phyloP scores from a whole-genome alignment of 805 yeast species.

The Ogataea thermomethanolica region DNA sequence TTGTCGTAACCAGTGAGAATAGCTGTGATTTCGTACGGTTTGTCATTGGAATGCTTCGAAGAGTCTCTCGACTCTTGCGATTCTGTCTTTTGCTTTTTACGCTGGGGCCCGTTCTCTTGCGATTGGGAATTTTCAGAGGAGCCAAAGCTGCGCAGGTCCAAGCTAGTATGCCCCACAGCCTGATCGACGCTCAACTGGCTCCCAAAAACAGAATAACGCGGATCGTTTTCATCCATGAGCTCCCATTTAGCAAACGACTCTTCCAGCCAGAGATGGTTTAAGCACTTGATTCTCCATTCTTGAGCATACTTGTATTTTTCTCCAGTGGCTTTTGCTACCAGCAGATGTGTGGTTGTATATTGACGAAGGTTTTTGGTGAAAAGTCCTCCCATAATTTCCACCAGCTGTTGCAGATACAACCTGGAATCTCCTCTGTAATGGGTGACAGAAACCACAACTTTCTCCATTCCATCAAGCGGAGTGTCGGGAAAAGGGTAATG shows the following conservation, averaged over 20 bases:
- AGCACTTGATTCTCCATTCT: constrained; percentile 62
- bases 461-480: constrained; percentile 51
- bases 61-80: background rate
- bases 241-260: constrained; percentile 68
- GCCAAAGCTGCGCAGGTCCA: constrained; percentile 28
- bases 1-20: constrained; percentile 66
- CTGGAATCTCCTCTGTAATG: constrained; percentile 87
- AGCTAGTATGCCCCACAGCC: constrained; percentile 48
- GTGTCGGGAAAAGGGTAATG: constrained; percentile 64
- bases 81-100: constrained; percentile 18
- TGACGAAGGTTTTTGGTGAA: constrained; percentile 63
- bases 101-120: background rate
- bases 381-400: constrained; percentile 67
- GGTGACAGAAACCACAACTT: constrained; percentile 62
- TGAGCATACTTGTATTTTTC: constrained; percentile 71
- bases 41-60: constrained; percentile 1
- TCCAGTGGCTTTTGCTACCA: constrained; percentile 67
- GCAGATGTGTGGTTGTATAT: constrained; percentile 63
- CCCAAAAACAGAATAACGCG: constrained; percentile 45
- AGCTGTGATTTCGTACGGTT: constrained; percentile 42
- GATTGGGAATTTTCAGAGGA: too few species aligned
- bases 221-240: constrained; percentile 40
- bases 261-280: constrained; percentile 88
- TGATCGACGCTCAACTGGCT: constrained; percentile 36
- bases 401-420: constrained; percentile 59